phyloP scores from a whole-genome alignment of 176 grass and related monocot genomes.

The Carex kokanica region DNA sequence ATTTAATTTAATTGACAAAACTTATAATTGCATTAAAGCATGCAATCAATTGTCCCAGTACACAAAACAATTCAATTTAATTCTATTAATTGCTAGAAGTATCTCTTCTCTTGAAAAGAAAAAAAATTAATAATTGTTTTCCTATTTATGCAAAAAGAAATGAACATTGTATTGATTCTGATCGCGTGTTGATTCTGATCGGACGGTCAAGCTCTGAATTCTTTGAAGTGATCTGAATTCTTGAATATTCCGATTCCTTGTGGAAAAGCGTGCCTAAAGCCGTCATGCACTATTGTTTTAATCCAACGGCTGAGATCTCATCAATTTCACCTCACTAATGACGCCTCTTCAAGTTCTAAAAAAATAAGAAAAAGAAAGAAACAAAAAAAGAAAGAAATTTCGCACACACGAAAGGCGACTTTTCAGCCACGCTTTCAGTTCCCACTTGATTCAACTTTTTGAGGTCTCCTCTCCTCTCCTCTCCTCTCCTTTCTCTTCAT shows the following conservation, averaged over 20 bases:
- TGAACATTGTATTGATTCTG: too few relatives aligned
- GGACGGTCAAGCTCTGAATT: too few relatives aligned
- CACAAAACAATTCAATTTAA: background rate
- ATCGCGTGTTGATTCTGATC: too few relatives aligned
- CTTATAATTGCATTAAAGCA: slow-evolving; percentile 8
- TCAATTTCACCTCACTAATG: background rate
- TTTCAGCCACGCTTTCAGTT: slow-evolving; percentile 1
- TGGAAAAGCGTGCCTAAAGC: background rate
- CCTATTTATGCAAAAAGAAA: too few relatives aligned
- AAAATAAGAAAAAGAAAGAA: too few relatives aligned
- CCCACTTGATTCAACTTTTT: background rate
- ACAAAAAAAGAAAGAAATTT: background rate
- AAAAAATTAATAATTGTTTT: too few relatives aligned
- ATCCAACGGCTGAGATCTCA: slow-evolving; percentile 18
- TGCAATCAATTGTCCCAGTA: background rate
- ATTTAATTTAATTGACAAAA: background rate
- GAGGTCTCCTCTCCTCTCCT: too few relatives aligned
- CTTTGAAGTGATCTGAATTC: too few relatives aligned
- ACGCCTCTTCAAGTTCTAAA: background rate
- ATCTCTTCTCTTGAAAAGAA: too few relatives aligned
- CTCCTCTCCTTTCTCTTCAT: background rate
- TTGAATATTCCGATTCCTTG: too few relatives aligned
- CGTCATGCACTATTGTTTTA: background rate
- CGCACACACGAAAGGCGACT: background rate
- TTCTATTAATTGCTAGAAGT: too few relatives aligned